A percentile compares a stretch with the other conserved stretches of the same genome.
phyloP scores from a whole-genome alignment of 1,139 yeast genomes.

The Lodderomyces theae region DNA sequence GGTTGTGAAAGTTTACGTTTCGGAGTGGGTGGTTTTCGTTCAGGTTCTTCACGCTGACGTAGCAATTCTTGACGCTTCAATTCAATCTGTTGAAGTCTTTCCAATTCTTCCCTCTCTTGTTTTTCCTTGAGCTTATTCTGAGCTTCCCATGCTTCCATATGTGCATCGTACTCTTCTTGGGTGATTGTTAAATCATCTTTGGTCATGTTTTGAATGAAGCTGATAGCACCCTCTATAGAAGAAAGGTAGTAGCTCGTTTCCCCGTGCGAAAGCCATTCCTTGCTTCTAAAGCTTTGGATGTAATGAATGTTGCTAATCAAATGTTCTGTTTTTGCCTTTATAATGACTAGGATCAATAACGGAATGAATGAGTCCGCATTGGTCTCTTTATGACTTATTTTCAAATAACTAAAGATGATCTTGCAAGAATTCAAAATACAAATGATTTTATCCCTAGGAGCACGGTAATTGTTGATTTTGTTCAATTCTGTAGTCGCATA shows the following conservation, averaged over 20 bases:
- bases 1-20: slow-evolving; percentile 18
- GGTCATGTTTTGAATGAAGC: slow-evolving; percentile 64
- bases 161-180: slow-evolving; percentile 52
- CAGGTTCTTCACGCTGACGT: slow-evolving; percentile 4
- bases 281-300: slow-evolving; percentile 78
- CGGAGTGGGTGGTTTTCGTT: slow-evolving; percentile 2
- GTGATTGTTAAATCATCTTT: slow-evolving; percentile 59
- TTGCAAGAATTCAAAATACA: slow-evolving; percentile 90
- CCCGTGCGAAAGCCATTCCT: slow-evolving; percentile 68
- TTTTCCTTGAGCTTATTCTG: slow-evolving; percentile 19
- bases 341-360: slow-evolving; percentile 70
- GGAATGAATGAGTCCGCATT: slow-evolving; percentile 96
- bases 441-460: slow-evolving; percentile 92
- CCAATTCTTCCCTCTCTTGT: slow-evolving; percentile 7
- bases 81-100: slow-evolving; percentile 6
- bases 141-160: slow-evolving; percentile 51
- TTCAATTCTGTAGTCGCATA: slow-evolving; percentile 70
- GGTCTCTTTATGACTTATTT: slow-evolving; percentile 65
- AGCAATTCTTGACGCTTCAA: neutral
- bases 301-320: slow-evolving; percentile 77
- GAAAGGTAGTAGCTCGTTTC: slow-evolving; percentile 87
- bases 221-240: slow-evolving; percentile 81
- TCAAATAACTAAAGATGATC: slow-evolving; percentile 81
- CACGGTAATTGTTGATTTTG: slow-evolving; percentile 78
- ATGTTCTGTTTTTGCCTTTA: slow-evolving; percentile 62